Evolutionary conservation across 768 basidiomycete genomes (phyloP), one percentile per base, ranked within the genome.

Genomic region (Lanmaoa rubissima): DNA sequence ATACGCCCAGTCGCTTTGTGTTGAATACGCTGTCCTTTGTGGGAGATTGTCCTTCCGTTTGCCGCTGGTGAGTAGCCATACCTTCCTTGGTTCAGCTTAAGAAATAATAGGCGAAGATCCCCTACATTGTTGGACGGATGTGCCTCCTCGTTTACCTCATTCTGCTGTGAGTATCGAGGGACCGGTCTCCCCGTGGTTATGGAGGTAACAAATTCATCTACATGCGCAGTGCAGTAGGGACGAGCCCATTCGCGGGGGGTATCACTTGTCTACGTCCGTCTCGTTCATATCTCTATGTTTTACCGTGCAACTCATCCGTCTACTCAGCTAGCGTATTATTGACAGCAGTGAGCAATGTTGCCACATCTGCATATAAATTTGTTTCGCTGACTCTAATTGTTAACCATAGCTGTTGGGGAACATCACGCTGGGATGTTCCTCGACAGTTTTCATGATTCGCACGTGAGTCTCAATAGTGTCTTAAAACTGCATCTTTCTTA

Each of bases 371-470:
- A 12, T 11, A 10, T 19, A 12, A 13, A n/a, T 24, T 1, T 10
- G 5, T 34, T 40, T 56, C 35, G 11, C 35, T 43, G 39, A 63
- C 1, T n/a, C n/a, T n/a, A 34, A 21, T 11, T 9, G 2, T n/a
- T 16, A 2, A 41, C 14, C 1, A 36, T 38, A 68, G 67, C 9
- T 51, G 5, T 9, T 47, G 2, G 53, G 36, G 12, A 34, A 34
- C 46, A 31, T 57, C 12, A 42, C 57, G 7, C 6, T 70, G 1
- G 66, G 42, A 17, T 63, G 69, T 28, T 55, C 61, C 26, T 70
- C 69, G 0, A 57, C 38, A 1, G 68, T 61, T 51, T 59, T 69
- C 31, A 53, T 59, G 57, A 59, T 69, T 47, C 65, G 69, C 53
- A 54, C 68, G 67, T 71, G 49, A 45, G 65, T 50, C 44, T 21